Evolutionary conservation across 2,329 filamentous ascomycete species (phyloP).

Genomic region (Capronia americana): DNA sequence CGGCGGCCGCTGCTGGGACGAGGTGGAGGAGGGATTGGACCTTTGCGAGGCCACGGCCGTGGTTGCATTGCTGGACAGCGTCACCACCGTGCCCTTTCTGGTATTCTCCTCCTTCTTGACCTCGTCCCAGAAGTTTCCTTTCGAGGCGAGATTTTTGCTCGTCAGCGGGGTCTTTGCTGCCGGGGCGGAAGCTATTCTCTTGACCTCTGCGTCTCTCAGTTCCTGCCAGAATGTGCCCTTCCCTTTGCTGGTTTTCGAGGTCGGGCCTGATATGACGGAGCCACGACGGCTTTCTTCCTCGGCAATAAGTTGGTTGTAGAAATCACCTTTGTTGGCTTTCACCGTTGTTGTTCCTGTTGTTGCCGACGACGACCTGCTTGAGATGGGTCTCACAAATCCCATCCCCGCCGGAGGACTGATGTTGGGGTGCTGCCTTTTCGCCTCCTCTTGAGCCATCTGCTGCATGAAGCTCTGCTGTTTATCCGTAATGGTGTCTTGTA

Average conservation of each 20-base stretch:
- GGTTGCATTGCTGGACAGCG: constrained; percentile 35
- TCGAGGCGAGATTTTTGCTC: constrained; percentile 8
- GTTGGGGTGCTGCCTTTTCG: constrained; percentile 24
- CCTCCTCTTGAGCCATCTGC: constrained; percentile 35
- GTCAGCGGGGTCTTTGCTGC: not conserved
- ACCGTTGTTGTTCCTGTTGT: not conserved
- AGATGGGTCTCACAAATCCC: constrained; percentile 1
- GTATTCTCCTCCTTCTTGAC: constrained; percentile 35
- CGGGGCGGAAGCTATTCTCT: not conserved
- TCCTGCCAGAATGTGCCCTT: constrained; percentile 39
- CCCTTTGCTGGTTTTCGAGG: not conserved
- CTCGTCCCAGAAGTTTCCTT: constrained; percentile 35
- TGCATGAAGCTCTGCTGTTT: constrained; percentile 34
- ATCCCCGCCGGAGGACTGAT: not conserved
- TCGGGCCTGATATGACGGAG: not conserved
- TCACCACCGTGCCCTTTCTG: constrained; percentile 35
- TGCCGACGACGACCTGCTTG: constrained; percentile 1
- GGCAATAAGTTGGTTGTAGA: constrained; percentile 30
- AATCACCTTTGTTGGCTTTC: constrained; percentile 23
- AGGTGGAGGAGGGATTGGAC: constrained; percentile 3
- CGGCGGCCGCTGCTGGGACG: not conserved
- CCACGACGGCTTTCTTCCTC: constrained; percentile 27
- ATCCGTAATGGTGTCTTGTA: constrained; percentile 33
- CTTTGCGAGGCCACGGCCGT: constrained; percentile 33
- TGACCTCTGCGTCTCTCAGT: constrained; percentile 23